A percentile compares a stretch with the other conserved stretches of the same genome.
phyloP scores from a whole-genome alignment of 129 eudicot species.

The Glebionis coronaria region DNA sequence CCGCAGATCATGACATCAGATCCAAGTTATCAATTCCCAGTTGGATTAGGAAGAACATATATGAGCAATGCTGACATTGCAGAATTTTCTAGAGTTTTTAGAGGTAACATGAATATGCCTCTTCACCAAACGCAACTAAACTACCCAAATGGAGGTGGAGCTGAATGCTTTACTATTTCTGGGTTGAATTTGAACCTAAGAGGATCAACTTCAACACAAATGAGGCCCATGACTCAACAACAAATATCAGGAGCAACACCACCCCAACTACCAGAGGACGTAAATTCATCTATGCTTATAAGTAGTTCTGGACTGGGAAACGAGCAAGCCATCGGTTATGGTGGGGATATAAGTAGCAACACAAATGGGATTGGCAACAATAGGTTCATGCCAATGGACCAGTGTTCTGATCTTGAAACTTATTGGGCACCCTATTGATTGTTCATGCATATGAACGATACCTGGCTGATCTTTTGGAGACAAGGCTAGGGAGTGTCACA shows the following conservation, averaged over 20 bases:
- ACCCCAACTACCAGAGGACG: slow-evolving; percentile 23
- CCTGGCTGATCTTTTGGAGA: slow-evolving; percentile 25
- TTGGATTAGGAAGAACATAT: slow-evolving; percentile 30
- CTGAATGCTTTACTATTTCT: slow-evolving; percentile 39
- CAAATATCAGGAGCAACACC: slow-evolving; percentile 14
- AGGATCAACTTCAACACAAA: slow-evolving; percentile 35
- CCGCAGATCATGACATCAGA: slow-evolving; percentile 33
- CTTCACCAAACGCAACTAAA: slow-evolving; percentile 26
- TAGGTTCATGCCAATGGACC: slow-evolving; percentile 42
- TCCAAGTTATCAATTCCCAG: slow-evolving; percentile 34
- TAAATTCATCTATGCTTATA: slow-evolving; percentile 25
- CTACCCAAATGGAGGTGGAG: slow-evolving; percentile 30
- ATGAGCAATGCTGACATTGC: slow-evolving; percentile 28
- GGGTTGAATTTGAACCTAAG: slow-evolving; percentile 41
- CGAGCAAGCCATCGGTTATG: slow-evolving; percentile 25
- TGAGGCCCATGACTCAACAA: slow-evolving; percentile 25
- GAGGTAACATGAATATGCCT: slow-evolving; percentile 26
- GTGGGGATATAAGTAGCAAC: slow-evolving; percentile 28
- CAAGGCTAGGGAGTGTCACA: slow-evolving; percentile 28
- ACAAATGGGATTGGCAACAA: slow-evolving; percentile 23
- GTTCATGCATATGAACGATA: slow-evolving; percentile 14
- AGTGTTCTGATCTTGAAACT: slow-evolving; percentile 30
- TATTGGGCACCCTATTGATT: slow-evolving; percentile 37
- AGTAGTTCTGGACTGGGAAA: slow-evolving; percentile 14
- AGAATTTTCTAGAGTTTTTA: slow-evolving; percentile 33